Evolutionary conservation across 2,329 filamentous ascomycete species (phyloP).

Genomic region (Microascus cirrosus): DNA sequence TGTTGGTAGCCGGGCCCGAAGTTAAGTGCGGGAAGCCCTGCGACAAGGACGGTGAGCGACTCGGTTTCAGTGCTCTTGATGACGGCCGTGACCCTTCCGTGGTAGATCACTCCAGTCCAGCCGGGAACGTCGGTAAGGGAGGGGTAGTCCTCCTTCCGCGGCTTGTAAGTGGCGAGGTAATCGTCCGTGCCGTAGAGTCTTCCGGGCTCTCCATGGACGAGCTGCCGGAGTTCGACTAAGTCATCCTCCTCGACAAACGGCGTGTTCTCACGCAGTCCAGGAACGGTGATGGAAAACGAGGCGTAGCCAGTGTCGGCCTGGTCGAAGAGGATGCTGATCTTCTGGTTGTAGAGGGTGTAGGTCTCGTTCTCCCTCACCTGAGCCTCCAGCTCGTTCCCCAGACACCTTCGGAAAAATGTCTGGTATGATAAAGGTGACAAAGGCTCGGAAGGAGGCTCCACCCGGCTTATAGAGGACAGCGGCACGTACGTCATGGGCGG

Average conservation of each 20-base stretch:
- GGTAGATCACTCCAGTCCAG: conserved; percentile 3
- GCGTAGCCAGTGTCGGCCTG: neutral
- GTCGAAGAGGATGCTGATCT: neutral
- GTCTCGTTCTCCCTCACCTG: neutral
- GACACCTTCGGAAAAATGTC: neutral
- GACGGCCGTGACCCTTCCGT: neutral
- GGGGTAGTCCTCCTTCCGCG: neutral
- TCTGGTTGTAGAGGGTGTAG: neutral
- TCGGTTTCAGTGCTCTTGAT: neutral
- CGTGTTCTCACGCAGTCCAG: neutral
- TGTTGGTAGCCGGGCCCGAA: neutral
- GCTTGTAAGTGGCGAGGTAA: neutral
- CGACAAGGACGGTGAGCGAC: neutral
- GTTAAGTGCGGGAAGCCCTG: neutral
- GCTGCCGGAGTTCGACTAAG: conserved; percentile 1
- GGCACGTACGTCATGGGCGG: neutral
- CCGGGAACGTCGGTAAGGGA: neutral
- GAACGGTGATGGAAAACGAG: neutral
- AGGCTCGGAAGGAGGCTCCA: neutral
- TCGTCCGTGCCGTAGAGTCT: neutral
- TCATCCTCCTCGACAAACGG: conserved; percentile 1
- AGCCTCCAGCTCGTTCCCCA: neutral
- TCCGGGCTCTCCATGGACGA: neutral
- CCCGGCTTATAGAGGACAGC: neutral
- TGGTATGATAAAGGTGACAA: neutral